Percentiles rank a stretch among this genome's conserved stretches.
Evolutionary conservation across 2,329 filamentous ascomycete species (phyloP).

Genomic region (Emericellopsis cladophorae): DNA sequence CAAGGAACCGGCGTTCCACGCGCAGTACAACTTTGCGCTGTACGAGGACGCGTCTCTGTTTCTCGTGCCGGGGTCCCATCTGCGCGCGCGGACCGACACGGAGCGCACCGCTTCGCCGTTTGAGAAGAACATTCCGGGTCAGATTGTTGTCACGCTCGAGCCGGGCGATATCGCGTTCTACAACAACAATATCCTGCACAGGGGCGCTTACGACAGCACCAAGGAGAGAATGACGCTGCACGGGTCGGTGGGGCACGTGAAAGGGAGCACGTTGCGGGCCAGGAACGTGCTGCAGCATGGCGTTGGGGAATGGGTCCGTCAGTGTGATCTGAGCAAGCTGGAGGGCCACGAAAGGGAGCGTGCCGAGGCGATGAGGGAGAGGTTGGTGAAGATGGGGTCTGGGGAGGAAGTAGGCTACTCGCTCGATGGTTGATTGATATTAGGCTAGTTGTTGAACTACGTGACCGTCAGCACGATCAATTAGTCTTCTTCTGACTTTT

Average conservation of each 20-base stretch:
- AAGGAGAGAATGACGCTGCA: constrained; percentile 60
- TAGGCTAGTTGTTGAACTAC: too few species aligned
- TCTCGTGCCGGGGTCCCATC: constrained; percentile 67
- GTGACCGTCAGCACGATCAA: too few species aligned
- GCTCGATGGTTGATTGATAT: constrained; percentile 29
- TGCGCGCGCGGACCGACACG: constrained; percentile 51
- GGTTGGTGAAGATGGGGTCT: constrained; percentile 47
- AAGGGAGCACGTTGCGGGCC: constrained; percentile 42
- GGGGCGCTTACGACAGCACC: constrained; percentile 48
- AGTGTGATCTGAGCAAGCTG: constrained; percentile 40
- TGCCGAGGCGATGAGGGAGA: constrained; percentile 51
- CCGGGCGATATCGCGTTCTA: constrained; percentile 79
- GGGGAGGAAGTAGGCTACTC: constrained; percentile 51
- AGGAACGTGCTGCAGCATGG: constrained; percentile 68
- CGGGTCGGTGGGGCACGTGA: constrained; percentile 53
- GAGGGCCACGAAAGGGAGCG: constrained; percentile 28
- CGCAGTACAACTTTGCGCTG: constrained; percentile 80
- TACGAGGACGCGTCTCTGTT: constrained; percentile 63
- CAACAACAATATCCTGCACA: constrained; percentile 77
- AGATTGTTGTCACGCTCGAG: constrained; percentile 52
- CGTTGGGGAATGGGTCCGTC: constrained; percentile 51
- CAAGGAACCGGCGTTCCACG: constrained; percentile 51
- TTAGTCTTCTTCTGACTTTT: too few species aligned
- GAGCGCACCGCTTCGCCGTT: constrained; percentile 59
- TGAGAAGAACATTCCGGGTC: constrained; percentile 45